Percentiles rank a stretch among this genome's conserved stretches.
Evolutionary conservation across 805 yeast genomes (phyloP).

Genomic region (Yamadazyma endophytica): DNA sequence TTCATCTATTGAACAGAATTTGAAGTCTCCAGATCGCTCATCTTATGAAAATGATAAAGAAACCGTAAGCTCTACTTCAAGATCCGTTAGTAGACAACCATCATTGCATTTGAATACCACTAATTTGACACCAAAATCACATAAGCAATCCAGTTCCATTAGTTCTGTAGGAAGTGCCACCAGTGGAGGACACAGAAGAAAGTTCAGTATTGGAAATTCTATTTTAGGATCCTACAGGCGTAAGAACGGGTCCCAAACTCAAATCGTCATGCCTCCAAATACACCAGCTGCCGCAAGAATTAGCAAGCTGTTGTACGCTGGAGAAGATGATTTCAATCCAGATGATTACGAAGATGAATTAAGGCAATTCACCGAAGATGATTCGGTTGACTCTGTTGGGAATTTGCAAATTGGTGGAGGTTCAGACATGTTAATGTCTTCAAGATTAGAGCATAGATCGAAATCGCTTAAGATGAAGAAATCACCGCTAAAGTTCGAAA

Average conservation of each 20-base stretch:
- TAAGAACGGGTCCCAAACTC: conserved; percentile 38
- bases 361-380: conserved; percentile 43
- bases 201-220: conserved; percentile 60
- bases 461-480: conserved; percentile 13
- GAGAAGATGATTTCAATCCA: conserved; percentile 24
- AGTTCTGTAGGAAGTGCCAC: conserved; percentile 14
- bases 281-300: conserved; percentile 52
- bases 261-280: conserved; percentile 43
- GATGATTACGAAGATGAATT: conserved; percentile 23
- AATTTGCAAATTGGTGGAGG: conserved; percentile 47
- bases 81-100: conserved; percentile 34
- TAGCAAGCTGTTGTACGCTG: conserved; percentile 22
- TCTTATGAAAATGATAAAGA: conserved; percentile 1
- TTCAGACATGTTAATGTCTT: conserved; percentile 57
- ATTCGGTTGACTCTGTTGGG: conserved; percentile 55
- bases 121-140: conserved; percentile 24
- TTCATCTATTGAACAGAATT: conserved; percentile 14
- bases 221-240: conserved; percentile 47
- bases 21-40: conserved; percentile 23
- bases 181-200: conserved; percentile 48
- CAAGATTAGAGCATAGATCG: conserved; percentile 49
- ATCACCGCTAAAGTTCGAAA: conserved; percentile 79
- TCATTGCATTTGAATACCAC: conserved; percentile 32
- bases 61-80: conserved; percentile 1
- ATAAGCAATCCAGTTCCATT: conserved; percentile 36